Evolutionary conservation across 225 moss, liverwort and hornwort species (phyloP).

Genomic region (Neckera pumila): DNA sequence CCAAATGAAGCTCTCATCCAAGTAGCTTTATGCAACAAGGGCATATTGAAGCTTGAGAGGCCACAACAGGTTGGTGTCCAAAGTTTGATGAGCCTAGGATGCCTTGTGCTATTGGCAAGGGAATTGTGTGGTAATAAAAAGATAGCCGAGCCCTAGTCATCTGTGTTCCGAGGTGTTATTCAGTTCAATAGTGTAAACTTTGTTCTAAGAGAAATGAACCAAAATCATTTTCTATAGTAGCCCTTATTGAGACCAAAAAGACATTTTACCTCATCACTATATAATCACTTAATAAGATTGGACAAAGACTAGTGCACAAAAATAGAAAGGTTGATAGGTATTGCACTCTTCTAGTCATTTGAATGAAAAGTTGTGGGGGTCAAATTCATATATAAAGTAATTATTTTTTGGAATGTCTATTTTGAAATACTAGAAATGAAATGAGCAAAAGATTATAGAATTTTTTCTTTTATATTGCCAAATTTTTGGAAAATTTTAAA

Average conservation of each 20-base stretch:
- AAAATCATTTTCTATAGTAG: neutral
- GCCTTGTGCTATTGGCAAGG: fast-evolving
- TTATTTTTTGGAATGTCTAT: too few relatives aligned
- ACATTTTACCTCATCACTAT: neutral
- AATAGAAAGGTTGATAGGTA: too few relatives aligned
- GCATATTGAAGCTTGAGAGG: fast-evolving
- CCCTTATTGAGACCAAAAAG: neutral
- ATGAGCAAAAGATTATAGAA: too few relatives aligned
- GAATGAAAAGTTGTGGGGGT: too few relatives aligned
- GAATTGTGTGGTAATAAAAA: neutral
- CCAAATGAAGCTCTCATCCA: too few relatives aligned
- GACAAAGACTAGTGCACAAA: neutral
- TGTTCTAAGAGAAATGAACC: neutral
- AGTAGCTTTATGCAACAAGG: too few relatives aligned
- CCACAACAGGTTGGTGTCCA: fast-evolving
- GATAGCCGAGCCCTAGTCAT: fast-evolving
- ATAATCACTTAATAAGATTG: neutral
- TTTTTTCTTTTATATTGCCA: too few relatives aligned
- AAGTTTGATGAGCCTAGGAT: neutral
- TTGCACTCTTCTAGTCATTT: fast-evolving
- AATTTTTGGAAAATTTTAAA: too few relatives aligned
- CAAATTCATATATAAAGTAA: too few relatives aligned
- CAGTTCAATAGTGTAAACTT: fast-evolving
- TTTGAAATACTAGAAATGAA: too few relatives aligned
- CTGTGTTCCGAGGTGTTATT: fast-evolving